Base-by-base conservation (phyloP, 306 rosid genomes). In the Fragaria ananassa region DNA sequence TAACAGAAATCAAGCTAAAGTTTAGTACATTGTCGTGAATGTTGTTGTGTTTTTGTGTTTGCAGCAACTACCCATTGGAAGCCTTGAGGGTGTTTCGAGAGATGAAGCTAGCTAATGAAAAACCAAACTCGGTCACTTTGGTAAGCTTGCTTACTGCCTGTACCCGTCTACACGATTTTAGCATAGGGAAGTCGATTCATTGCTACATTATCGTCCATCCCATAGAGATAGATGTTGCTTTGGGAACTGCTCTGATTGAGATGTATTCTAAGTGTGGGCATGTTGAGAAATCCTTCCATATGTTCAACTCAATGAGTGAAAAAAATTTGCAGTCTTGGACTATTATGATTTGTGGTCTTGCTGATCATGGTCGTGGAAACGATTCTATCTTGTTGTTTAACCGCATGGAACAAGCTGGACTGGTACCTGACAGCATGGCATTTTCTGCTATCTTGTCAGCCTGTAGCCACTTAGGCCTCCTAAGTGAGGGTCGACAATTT, bases 401-500 rank as follows among this genome's bases (percentile, higher is more conserved):
- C 29, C 63, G 31, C 34, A 84, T 88, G 95, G 86, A 88, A 70
- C 68, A 61, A 29, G 63, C 57, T 62, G 92, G 95, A 46, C 35
- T 83, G 74, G 46, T 14, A 56, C 90, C 82, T 0, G 95, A 88
- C 81, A 72, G 92, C 81, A 50, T 86, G 54, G 71, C 87, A 23
- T 87, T 82, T 84, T 79, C 89, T 6, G 88, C 65, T 29, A 86
- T 90, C 71, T 82, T 87, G 46, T 87, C 94, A 3, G 91, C 94
- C 25, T 90, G 94, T 85, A 84, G 94, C 80, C 94, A 90, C 85
- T 70, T 85, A 76, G 92, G 95, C 15, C 86, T 86, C 79, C 90
- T 88, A 57, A 39, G 13, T 29, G 84, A 86, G 74, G 92, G 92
- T 1, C 82, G 29, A 66, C 71, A 53, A 62, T 88, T 83, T 86